Base-by-base conservation (phyloP, 208 protist genomes). In the Wallacemonas sp. region DNA sequence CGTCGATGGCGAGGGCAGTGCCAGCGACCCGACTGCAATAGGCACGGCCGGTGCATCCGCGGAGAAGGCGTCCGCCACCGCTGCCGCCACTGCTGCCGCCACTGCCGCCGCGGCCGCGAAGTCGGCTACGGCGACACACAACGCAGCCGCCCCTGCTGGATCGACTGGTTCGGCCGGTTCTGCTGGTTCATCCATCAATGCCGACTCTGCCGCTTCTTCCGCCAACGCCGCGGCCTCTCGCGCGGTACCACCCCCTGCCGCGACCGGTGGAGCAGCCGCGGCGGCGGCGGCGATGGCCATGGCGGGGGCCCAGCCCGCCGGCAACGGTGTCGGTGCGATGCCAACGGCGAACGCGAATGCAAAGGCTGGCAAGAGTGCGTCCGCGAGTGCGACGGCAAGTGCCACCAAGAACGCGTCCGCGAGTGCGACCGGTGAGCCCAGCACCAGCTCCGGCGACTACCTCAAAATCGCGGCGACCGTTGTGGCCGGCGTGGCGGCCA, bases 401-500 rank as follows among this genome's bases (percentile, higher is more conserved):
- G 36, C 36, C 36, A 41, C 36, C 14, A 14, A 7, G 36, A 41
- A 41, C 36, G 36, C 36, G 10, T 16, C 10, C 14, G 36, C 36
- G 36, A 41, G 36, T 41, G 36, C 10, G 36, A 41, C 36, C 10
- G 36, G 36, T 41, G 10, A 41, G 36, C 36, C n/a, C n/a, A n/a
- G n/a, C n/a, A n/a, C n/a, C n/a, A n/a, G n/a, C n/a, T n/a, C 36
- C 49, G 25, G 65, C 57, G 46, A 57, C 22, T 16, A 67, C 5
- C 22, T 72, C 12, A 65, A 67, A 52, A 62, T 45, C 1, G 67
- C 59, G 8, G 42, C 77, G 33, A 54, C 52, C 20, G 54, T 79
- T 12, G 79, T 49, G 11, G 67, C 79, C 3, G 74, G 67, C n/a
- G 67, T 38, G 23, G 54, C 70, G 5, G 66, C 76, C 16, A 65